Conservation (phyloP, 176 grass and related monocot genomes). For the Aechmea fasciata region DNA sequence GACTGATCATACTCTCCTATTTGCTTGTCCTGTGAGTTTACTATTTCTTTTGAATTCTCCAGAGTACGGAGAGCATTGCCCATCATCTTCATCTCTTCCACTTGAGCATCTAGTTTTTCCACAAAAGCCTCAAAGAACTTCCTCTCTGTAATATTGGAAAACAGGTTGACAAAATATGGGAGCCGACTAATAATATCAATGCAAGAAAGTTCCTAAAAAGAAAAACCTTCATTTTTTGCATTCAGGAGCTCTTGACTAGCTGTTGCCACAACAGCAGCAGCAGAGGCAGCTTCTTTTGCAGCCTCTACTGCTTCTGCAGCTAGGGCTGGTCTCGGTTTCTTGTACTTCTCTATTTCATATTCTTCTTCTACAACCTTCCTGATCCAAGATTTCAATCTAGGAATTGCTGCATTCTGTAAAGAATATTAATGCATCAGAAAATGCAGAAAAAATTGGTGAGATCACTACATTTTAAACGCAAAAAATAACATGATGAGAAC, state of each 20-base stretch:
- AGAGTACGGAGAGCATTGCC: slow-evolving; percentile 6
- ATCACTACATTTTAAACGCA: neutral
- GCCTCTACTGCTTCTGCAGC: slow-evolving; percentile 18
- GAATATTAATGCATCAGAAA: neutral
- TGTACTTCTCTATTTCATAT: neutral
- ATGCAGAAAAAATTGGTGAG: neutral
- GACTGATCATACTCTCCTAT: slow-evolving; percentile 1
- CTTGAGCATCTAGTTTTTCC: slow-evolving; percentile 8
- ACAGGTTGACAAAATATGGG: neutral
- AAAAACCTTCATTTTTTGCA: slow-evolving; percentile 17
- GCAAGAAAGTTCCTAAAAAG: neutral
- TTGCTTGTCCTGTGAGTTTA: neutral
- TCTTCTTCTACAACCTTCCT: slow-evolving; percentile 13
- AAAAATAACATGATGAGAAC: neutral
- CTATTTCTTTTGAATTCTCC: slow-evolving; percentile 4
- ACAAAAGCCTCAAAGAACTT: slow-evolving; percentile 16
- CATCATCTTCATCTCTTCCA: slow-evolving; percentile 22
- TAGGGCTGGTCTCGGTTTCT: neutral
- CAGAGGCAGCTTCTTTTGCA: slow-evolving; percentile 25
- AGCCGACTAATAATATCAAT: neutral
- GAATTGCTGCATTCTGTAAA: slow-evolving; percentile 10
- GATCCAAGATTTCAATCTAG: slow-evolving; percentile 21
- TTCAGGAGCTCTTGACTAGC: slow-evolving; percentile 21
- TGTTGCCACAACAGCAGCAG: slow-evolving; percentile 5
- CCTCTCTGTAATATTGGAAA: slow-evolving; percentile 11